Evolutionary conservation across 2,329 filamentous ascomycete genomes (phyloP).

Genomic region (Fusarium oxysporum): DNA sequence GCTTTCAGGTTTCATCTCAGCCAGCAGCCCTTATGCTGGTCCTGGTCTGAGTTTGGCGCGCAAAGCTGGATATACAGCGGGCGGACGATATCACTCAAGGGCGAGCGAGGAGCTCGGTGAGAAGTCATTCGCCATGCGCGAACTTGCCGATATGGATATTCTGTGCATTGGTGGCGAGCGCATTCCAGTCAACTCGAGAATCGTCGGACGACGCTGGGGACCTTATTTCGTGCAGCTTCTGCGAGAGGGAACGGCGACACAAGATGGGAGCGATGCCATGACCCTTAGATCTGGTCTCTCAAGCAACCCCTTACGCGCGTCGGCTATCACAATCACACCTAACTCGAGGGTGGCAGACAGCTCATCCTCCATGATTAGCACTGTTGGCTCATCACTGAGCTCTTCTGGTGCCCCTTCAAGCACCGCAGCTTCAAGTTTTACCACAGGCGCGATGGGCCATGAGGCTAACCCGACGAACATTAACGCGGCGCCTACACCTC

Average conservation of each 20-base stretch:
- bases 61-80: slow-evolving; percentile 74
- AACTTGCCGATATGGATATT: slow-evolving; percentile 96
- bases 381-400: slow-evolving; percentile 55
- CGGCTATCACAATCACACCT: slow-evolving; percentile 86
- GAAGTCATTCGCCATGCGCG: slow-evolving; percentile 80
- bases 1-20: slow-evolving; percentile 85
- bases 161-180: slow-evolving; percentile 90
- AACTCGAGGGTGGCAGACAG: slow-evolving; percentile 65
- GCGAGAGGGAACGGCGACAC: slow-evolving; percentile 79
- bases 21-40: slow-evolving; percentile 76
- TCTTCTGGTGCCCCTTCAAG: slow-evolving; percentile 55
- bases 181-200: slow-evolving; percentile 91
- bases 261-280: slow-evolving; percentile 78
- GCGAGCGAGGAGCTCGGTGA: slow-evolving; percentile 89
- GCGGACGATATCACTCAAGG: slow-evolving; percentile 79
- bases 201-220: slow-evolving; percentile 90
- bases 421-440: slow-evolving; percentile 58
- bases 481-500: slow-evolving; percentile 68
- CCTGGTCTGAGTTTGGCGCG: slow-evolving; percentile 67
- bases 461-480: slow-evolving; percentile 56
- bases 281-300: slow-evolving; percentile 76
- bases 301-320: slow-evolving; percentile 74
- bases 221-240: slow-evolving; percentile 95
- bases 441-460: slow-evolving; percentile 50
- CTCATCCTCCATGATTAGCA: slow-evolving; percentile 60